These are phyloP conservation scores for Daldinia childiae DNA, from an alignment of 495 filamentous ascomycete genomes.

Conservation along the genomic window DNA sequence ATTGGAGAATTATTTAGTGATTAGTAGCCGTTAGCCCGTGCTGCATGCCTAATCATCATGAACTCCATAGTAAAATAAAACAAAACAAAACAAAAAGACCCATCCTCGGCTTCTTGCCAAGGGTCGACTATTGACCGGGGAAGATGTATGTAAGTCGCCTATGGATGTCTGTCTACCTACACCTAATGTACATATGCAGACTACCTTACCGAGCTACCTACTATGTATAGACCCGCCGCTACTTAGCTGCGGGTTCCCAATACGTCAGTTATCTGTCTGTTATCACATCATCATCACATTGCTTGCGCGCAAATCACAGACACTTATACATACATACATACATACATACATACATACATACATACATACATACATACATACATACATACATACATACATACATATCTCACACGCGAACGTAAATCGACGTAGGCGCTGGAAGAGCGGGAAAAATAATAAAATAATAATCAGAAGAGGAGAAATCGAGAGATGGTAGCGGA, in stretches of 20 bases:
- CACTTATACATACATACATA: neutral
- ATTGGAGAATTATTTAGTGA: neutral
- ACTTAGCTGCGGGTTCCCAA: neutral
- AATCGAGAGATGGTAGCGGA: constrained; percentile 38
- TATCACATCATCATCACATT: neutral
- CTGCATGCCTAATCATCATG: neutral
- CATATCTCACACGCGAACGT: neutral
- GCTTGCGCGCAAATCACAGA: neutral
- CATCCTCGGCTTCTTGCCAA: neutral
- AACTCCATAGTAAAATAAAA: neutral
- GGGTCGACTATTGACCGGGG: constrained; percentile 1
- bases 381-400: neutral
- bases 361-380: neutral
- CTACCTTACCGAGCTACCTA: too few relatives aligned
- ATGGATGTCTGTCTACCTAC: too few relatives aligned
- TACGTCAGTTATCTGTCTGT: neutral
- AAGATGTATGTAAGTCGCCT: neutral
- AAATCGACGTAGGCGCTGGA: neutral
- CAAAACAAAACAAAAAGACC: neutral
- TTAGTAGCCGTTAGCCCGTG: neutral
- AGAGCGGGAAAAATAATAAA: neutral
- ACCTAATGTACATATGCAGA: too few relatives aligned
- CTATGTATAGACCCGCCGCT: neutral
- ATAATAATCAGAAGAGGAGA: neutral
- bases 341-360: neutral